Evolutionary conservation across 495 filamentous ascomycete species (phyloP).

Genomic region (Penicillium chermesinum): DNA sequence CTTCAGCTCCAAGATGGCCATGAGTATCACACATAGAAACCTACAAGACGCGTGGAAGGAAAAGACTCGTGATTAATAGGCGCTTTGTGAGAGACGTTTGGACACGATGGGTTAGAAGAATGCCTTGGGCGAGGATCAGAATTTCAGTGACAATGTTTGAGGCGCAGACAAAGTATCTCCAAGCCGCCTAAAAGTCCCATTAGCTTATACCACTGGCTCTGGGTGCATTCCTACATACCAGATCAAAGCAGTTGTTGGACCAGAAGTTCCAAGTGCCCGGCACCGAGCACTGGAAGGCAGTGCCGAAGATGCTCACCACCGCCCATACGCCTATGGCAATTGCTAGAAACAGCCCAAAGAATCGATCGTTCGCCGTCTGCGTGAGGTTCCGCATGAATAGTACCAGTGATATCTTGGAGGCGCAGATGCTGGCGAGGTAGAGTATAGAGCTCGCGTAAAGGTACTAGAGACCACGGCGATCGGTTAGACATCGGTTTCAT

Average conservation of each 20-base stretch:
- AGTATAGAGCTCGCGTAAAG: slow-evolving; percentile 23
- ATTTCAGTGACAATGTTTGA: slow-evolving; percentile 24
- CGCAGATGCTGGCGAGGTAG: slow-evolving; percentile 19
- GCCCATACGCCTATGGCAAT: slow-evolving; percentile 12
- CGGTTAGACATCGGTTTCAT: background rate
- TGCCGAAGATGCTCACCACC: slow-evolving; percentile 15
- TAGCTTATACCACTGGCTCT: background rate
- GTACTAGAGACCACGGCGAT: slow-evolving; percentile 5
- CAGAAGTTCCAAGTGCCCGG: slow-evolving; percentile 23
- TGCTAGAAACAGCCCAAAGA: slow-evolving; percentile 14
- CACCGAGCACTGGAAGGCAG: slow-evolving; percentile 23
- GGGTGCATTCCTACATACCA: slow-evolving; percentile 10
- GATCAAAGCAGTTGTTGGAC: slow-evolving; percentile 19
- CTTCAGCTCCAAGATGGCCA: background rate
- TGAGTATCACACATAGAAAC: background rate
- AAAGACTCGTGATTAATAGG: slow-evolving; percentile 20
- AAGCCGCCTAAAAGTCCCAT: slow-evolving; percentile 11
- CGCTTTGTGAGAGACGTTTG: slow-evolving; percentile 18
- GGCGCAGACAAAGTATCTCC: slow-evolving; percentile 20
- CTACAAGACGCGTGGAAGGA: slow-evolving; percentile 21
- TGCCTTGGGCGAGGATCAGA: slow-evolving; percentile 19
- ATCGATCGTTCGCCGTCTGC: slow-evolving; percentile 13
- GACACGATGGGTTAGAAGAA: slow-evolving; percentile 20
- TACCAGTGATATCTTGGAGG: slow-evolving; percentile 26
- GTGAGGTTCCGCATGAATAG: slow-evolving; percentile 23